Evolutionary conservation across 257 asterid genomes (phyloP), one percentile per base, ranked within the genome.

Genomic region (Thymus mandschuricus): DNA sequence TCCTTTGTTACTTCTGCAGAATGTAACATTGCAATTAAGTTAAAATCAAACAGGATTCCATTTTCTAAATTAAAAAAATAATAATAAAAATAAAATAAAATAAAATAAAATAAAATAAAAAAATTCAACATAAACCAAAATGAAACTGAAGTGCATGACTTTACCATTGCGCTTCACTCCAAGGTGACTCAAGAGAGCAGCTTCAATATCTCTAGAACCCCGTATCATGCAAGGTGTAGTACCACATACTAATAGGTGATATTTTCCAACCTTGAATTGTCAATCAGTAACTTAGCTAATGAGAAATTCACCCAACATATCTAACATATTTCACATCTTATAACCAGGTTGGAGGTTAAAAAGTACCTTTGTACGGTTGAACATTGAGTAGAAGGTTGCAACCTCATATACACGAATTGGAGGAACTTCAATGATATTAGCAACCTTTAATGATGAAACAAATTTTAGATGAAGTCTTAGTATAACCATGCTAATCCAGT

Each of bases 211-310:
- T 75, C 98, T 80, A 71, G 99, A 89, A 71, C 99, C 99, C 66
- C 98, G 96, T 35, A 95, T 74, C 99, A 95, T 95, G 86, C 99
- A 95, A 79, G 99, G 99, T 56, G 99, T 89, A 15, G 99, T 95
- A 52, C 99, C 99, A 78, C 99, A 95, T 31, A 92, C 98, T 92
- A 95, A 79, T 76, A 95, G 98, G 81, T 95, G 99, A 82, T 95
- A 95, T 81, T 81, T 89, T 48, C 99, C 99, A 54, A 92, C 99
- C 98, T 95, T 81, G 41, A 72, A 74, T 66, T 48, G 59, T 58
- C 69, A 72, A 43, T 66, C 67, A 13, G 67, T 38, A 84, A 68
- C 56, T 70, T 45, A 66, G 54, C 8, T 27, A 64, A 51, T 73
- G 59, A 65, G 70, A 66, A 69, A 21, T 50, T 15, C 55, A 56